A percentile compares a stretch with the other conserved stretches of the same genome.
Evolutionary conservation across 306 rosid genomes (phyloP).

Genomic region (Argentina anserina): DNA sequence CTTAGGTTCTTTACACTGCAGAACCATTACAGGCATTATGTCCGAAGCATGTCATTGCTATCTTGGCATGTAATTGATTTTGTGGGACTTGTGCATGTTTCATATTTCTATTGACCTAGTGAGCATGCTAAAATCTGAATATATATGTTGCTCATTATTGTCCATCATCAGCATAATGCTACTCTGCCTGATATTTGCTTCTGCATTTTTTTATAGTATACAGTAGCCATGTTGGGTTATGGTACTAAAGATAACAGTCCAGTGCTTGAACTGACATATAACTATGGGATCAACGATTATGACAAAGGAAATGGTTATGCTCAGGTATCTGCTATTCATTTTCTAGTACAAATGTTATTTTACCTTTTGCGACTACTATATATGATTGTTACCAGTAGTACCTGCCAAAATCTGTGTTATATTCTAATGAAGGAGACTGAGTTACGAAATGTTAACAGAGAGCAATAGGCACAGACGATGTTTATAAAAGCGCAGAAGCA

Average conservation of each 20-base stretch:
- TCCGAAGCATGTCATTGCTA: conserved; percentile 3
- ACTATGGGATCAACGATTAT: conserved; percentile 62
- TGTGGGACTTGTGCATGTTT: background rate
- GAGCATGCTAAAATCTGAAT: conserved; percentile 4
- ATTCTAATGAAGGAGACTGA: background rate
- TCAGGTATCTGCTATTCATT: conserved; percentile 43
- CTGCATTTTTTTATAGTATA: conserved; percentile 30
- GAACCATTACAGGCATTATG: background rate
- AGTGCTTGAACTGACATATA: conserved; percentile 67
- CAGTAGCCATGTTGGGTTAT: conserved; percentile 60
- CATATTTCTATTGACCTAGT: background rate
- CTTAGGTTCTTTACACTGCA: background rate
- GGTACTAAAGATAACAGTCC: conserved; percentile 67
- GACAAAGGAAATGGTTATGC: conserved; percentile 78
- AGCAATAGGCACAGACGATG: conserved; percentile 77
- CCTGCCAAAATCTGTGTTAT: background rate
- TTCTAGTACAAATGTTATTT: conserved; percentile 1
- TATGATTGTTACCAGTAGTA: background rate
- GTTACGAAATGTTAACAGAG: conserved; percentile 35
- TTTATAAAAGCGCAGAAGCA: conserved; percentile 69
- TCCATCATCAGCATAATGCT: background rate
- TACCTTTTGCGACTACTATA: background rate
- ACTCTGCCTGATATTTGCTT: conserved; percentile 4
- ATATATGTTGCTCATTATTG: background rate
- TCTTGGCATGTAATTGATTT: background rate